Conservation (phyloP, 2,329 filamentous ascomycete species). For the Fusarium redolens region DNA sequence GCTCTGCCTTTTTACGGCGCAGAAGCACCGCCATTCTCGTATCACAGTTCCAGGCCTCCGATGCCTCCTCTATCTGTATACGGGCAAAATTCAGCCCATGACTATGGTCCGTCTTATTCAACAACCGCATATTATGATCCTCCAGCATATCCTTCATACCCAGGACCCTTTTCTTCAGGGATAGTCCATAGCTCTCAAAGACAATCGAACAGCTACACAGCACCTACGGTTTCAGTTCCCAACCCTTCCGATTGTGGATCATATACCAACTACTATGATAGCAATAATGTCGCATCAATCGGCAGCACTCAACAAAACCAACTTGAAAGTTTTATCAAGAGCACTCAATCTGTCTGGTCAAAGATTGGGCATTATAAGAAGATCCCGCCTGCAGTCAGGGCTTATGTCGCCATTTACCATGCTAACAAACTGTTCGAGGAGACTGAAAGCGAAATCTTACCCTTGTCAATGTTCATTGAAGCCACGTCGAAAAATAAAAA, state of each 20-base stretch:
- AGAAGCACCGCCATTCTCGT: slow-evolving; percentile 6
- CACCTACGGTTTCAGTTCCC: background rate
- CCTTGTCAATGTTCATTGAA: slow-evolving; percentile 69
- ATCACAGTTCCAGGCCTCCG: slow-evolving; percentile 18
- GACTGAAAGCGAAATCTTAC: slow-evolving; percentile 67
- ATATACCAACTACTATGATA: slow-evolving; percentile 11
- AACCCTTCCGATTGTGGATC: slow-evolving; percentile 2
- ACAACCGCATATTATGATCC: slow-evolving; percentile 23
- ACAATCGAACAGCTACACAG: slow-evolving; percentile 8
- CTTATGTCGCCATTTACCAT: slow-evolving; percentile 73
- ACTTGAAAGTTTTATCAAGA: slow-evolving; percentile 64
- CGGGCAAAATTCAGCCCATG: slow-evolving; percentile 9
- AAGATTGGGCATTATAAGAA: slow-evolving; percentile 68
- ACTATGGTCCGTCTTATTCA: slow-evolving; percentile 24
- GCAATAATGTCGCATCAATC: background rate
- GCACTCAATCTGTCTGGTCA: slow-evolving; percentile 73
- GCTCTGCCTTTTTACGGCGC: slow-evolving; percentile 27
- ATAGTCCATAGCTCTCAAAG: slow-evolving; percentile 3
- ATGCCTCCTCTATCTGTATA: slow-evolving; percentile 16
- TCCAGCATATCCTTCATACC: slow-evolving; percentile 25
- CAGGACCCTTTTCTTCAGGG: slow-evolving; percentile 7
- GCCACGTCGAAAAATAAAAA: slow-evolving; percentile 66
- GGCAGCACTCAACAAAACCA: slow-evolving; percentile 54
- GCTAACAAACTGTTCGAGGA: slow-evolving; percentile 67
- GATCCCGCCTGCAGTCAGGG: slow-evolving; percentile 70